phyloP scores from a whole-genome alignment of 2,329 filamentous ascomycete species.

The Arthrobotrys conoides region DNA sequence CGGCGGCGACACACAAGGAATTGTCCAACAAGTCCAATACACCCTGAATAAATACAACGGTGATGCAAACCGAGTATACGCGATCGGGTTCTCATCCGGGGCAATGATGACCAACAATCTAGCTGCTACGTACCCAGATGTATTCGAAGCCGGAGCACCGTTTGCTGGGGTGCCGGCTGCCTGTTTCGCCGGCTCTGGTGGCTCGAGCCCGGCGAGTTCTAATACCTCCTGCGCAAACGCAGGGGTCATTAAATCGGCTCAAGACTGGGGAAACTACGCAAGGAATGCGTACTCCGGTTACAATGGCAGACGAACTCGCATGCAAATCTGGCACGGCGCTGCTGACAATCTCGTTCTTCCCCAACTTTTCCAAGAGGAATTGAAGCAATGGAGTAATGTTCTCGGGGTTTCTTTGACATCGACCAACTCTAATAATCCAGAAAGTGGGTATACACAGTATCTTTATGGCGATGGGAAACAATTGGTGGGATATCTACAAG shows the following conservation, averaged over 20 bases:
- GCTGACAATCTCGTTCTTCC: conserved; percentile 67
- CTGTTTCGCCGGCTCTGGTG: conserved; percentile 65
- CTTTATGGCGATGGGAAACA: conserved; percentile 65
- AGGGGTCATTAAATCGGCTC: conserved; percentile 13
- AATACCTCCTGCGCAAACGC: conserved; percentile 38
- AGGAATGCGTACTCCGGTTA: conserved; percentile 66
- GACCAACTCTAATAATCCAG: conserved; percentile 64
- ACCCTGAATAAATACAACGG: conserved; percentile 65
- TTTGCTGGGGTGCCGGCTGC: conserved; percentile 69
- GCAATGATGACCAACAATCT: conserved; percentile 69
- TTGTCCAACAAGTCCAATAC: conserved; percentile 67
- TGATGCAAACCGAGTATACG: conserved; percentile 65
- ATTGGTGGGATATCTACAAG: conserved; percentile 65
- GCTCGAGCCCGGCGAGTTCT: conserved; percentile 14
- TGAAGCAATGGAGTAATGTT: conserved; percentile 69
- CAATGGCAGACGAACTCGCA: conserved; percentile 67
- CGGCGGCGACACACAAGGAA: conserved; percentile 67
- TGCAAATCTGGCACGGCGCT: conserved; percentile 67
- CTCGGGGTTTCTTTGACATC: conserved; percentile 60
- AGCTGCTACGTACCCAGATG: conserved; percentile 69
- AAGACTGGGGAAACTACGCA: conserved; percentile 49
- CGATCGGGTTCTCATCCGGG: conserved; percentile 65
- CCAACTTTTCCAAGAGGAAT: conserved; percentile 67
- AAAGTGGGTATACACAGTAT: conserved; percentile 64
- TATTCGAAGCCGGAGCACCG: conserved; percentile 69